Evolutionary conservation across 768 basidiomycete species (phyloP).

Genomic region (Boletus patriciae): DNA sequence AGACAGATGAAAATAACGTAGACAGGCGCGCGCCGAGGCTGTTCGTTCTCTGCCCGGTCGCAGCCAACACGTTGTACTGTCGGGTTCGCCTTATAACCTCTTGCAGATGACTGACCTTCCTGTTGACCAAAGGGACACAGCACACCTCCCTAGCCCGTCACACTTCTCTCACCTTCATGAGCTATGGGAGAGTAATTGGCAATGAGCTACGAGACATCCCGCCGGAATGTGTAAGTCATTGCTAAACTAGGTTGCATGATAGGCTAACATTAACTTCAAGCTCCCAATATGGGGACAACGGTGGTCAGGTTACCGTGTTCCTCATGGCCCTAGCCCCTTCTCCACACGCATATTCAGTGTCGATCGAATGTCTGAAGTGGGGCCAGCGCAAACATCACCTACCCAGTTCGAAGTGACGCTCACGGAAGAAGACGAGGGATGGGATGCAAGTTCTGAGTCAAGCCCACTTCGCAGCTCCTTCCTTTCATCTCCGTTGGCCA

Average conservation of each 20-base stretch:
- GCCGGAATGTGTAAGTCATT: constrained; percentile 27
- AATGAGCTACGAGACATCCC: constrained; percentile 32
- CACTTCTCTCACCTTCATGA: constrained; percentile 21
- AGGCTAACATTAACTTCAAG: constrained; percentile 19
- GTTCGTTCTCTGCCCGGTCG: constrained; percentile 21
- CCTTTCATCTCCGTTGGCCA: constrained; percentile 11
- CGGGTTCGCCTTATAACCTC: constrained; percentile 27
- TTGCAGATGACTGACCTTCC: constrained; percentile 16
- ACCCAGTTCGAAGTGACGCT: constrained; percentile 20
- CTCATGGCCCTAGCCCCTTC: constrained; percentile 29
- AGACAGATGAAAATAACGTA: constrained; percentile 20
- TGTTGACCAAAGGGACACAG: constrained; percentile 19
- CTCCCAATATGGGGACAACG: constrained; percentile 36
- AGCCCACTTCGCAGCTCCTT: constrained; percentile 8
- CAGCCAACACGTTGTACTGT: constrained; percentile 24
- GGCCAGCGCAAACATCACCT: constrained; percentile 20
- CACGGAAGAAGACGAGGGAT: constrained; percentile 22
- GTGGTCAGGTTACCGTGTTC: constrained; percentile 24
- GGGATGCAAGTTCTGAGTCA: constrained; percentile 15
- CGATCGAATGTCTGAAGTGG: constrained; percentile 24
- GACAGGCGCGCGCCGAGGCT: constrained; percentile 22
- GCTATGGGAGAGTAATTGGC: constrained; percentile 32
- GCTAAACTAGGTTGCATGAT: not conserved
- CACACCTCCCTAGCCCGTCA: constrained; percentile 16
- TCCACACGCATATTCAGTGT: constrained; percentile 20